Evolutionary conservation across 176 grass and related monocot genomes (phyloP).

Genomic region (Zoysia pacifica): DNA sequence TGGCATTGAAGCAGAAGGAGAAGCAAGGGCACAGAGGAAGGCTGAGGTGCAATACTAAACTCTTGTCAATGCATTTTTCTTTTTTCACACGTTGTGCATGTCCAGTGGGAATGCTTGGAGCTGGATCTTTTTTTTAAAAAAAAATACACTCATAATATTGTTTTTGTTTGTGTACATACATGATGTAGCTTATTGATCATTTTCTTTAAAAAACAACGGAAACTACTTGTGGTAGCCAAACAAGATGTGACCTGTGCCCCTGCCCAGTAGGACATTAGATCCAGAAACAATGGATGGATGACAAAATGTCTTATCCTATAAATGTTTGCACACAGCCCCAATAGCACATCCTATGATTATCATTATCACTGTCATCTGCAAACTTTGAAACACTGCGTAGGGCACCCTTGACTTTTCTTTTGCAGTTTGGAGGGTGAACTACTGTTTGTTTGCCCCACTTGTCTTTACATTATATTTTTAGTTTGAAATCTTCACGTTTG

Average conservation of each 20-base stretch:
- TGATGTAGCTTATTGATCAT: neutral
- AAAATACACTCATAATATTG: neutral
- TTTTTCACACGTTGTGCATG: neutral
- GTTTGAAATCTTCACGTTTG: neutral
- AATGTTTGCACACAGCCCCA: neutral
- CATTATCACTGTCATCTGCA: neutral
- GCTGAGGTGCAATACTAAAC: slow-evolving; percentile 59
- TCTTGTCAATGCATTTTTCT: neutral
- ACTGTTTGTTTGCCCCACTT: neutral
- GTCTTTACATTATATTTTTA: neutral
- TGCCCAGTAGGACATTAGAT: neutral
- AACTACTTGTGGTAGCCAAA: neutral
- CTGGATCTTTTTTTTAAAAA: neutral
- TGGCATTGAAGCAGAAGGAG: slow-evolving; percentile 84
- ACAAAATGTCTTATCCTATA: slow-evolving; percentile 1
- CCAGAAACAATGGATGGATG: neutral
- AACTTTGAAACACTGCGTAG: neutral
- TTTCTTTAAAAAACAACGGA: neutral
- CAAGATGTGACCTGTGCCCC: neutral
- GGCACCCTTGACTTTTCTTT: neutral
- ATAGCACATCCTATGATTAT: neutral
- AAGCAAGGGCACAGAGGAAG: slow-evolving; percentile 81
- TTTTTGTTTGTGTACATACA: neutral
- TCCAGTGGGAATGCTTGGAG: neutral
- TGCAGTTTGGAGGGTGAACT: neutral